Evolutionary conservation across 257 asterid species (phyloP).

Genomic region (Solanum chilense): DNA sequence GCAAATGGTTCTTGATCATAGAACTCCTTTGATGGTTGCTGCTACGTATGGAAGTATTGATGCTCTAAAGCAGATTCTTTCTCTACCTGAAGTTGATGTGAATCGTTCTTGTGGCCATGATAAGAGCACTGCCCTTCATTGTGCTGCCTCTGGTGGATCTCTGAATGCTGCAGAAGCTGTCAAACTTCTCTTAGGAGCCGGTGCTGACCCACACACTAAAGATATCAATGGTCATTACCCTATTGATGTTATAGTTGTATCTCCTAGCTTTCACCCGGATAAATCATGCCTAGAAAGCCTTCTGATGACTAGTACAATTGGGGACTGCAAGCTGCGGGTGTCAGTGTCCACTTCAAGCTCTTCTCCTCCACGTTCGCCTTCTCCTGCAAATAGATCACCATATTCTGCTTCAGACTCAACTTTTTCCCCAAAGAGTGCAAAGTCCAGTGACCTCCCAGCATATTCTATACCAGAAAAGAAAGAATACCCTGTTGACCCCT

Average conservation of each 20-base stretch:
- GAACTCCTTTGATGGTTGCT: conserved; percentile 50
- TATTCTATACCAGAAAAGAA: conserved; percentile 37
- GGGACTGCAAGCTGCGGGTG: conserved; percentile 17
- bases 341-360: conserved; percentile 14
- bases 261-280: conserved; percentile 5
- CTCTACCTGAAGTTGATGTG: conserved; percentile 6
- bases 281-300: conserved; percentile 38
- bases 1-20: conserved; percentile 60
- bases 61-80: not conserved
- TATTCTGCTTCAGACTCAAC: conserved; percentile 24
- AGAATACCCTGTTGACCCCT: conserved; percentile 71
- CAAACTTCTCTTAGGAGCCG: not conserved
- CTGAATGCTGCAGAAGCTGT: not conserved
- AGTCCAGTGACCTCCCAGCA: conserved; percentile 14
- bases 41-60: conserved; percentile 3
- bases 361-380: conserved; percentile 40
- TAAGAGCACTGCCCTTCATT: conserved; percentile 11
- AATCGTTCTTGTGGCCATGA: not conserved
- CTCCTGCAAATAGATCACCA: conserved; percentile 30
- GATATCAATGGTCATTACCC: conserved; percentile 1
- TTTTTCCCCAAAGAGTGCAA: conserved; percentile 21
- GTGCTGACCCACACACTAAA: not conserved
- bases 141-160: conserved; percentile 7
- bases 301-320: conserved; percentile 25
- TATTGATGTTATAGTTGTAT: not conserved